These are phyloP conservation scores for Skeletonema tropicum DNA, from an alignment of 108 stramenopile genomes.

Conservation along the genomic window DNA sequence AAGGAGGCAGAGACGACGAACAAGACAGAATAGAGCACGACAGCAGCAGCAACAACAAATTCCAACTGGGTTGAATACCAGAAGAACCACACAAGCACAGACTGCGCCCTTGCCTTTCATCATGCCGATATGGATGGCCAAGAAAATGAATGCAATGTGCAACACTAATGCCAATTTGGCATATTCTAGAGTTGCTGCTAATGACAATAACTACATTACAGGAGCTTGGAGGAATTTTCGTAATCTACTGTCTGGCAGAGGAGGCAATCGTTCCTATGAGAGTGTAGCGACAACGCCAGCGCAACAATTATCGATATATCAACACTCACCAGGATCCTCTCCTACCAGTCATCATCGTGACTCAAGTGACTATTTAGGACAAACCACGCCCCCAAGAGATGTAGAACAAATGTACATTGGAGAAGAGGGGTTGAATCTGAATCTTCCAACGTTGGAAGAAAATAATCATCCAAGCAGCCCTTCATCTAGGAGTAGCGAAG, in stretches of 20 bases:
- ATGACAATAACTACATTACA: neutral
- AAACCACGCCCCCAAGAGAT: neutral
- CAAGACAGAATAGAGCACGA: neutral
- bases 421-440: neutral
- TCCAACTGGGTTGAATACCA: neutral
- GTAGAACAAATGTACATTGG: conserved; percentile 3
- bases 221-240: conserved; percentile 1
- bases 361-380: neutral
- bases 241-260: neutral
- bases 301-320: neutral
- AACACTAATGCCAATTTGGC: neutral
- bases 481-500: conserved; percentile 11
- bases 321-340: conserved; percentile 3
- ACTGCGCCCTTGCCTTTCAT: conserved; percentile 28
- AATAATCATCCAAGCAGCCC: conserved; percentile 8
- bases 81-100: neutral
- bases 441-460: conserved; percentile 7
- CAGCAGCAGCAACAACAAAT: conserved; percentile 6
- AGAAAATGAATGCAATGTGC: conserved; percentile 35
- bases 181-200: neutral
- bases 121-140: conserved; percentile 45
- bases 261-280: neutral
- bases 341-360: conserved; percentile 9
- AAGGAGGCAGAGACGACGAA: neutral
- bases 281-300: neutral